Evolutionary conservation across 2,329 filamentous ascomycete species (phyloP), one percentile per base, ranked within the genome.

Genomic region (Ophiocordyceps australis): DNA sequence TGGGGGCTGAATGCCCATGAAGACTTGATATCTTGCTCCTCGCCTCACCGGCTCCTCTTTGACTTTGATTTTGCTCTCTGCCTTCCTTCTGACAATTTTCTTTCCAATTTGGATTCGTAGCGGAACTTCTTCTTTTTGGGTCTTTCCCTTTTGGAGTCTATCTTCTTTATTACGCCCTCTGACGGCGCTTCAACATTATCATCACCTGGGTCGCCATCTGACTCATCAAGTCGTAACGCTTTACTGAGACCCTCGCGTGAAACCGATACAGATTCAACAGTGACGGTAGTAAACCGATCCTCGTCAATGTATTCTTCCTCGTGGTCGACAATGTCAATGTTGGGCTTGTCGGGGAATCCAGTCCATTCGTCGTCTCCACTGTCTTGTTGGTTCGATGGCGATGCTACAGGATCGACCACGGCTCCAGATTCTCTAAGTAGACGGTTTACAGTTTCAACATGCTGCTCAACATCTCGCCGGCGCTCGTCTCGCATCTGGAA

Each of bases 281-380:
- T 94, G 15, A 98, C 89, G 1, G 82, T 93, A 1, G 89, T 95
- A 47, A 82, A 94, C 45, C 78, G 79, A 49, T 94, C 86, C 47
- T 95, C 89, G 48, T 98, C 89, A 36, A 94, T 69, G 52, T 94
- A 98, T 49, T 95, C 83, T 37, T 86, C 83, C 46, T 93, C 79
- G 38, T 81, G 73, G 44, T 91, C 74, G 23, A 89, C 53, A 14
- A 70, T 61, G 20, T 62, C 47, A 5, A 53, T 36, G 10, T 54
- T 35, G 10, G 52, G 47, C 14, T 46, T 40, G 26, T 76, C 72
- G 13, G 61, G 55, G 27, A 83, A 61, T 1, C 76, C 79, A 26
- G 59, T 59, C 71, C 75, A 83, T 38, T 72, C 65, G 10, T 65
- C 59, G 7, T 46, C 48, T 12, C 47, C 46, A 7, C 46, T 47